Conservation (phyloP, 2,329 filamentous ascomycete genomes). For the Remersonia thermophila region DNA sequence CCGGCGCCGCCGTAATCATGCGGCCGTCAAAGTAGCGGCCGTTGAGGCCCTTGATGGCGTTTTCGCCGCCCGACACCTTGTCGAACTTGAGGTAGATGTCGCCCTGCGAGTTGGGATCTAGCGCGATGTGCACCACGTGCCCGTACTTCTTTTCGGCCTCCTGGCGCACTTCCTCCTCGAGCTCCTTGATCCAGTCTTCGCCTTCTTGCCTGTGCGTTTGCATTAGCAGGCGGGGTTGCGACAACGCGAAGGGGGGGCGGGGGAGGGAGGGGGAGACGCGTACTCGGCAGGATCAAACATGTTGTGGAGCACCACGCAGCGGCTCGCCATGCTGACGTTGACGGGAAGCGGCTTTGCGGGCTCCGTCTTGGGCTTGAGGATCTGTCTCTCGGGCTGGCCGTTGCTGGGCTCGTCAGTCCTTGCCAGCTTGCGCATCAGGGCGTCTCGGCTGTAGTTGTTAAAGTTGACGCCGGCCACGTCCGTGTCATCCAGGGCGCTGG, state of each 20-base stretch:
- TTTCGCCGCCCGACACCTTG: conserved; percentile 86
- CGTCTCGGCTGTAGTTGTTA: conserved; percentile 97
- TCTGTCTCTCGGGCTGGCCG: conserved; percentile 54
- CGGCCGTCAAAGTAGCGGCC: conserved; percentile 89
- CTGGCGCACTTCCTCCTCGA: conserved; percentile 83
- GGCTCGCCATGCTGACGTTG: conserved; percentile 82
- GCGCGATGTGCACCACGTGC: conserved; percentile 89
- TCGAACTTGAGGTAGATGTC: conserved; percentile 99
- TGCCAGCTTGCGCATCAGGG: conserved; percentile 96
- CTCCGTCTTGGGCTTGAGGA: conserved; percentile 59
- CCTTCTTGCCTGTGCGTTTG: conserved; percentile 58
- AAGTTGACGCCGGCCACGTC: conserved; percentile 98
- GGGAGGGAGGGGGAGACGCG: conserved; percentile 28
- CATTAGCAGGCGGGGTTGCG: conserved; percentile 21
- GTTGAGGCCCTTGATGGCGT: conserved; percentile 95
- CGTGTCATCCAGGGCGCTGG: conserved; percentile 91
- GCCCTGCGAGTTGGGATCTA: conserved; percentile 86
- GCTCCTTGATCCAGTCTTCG: conserved; percentile 79
- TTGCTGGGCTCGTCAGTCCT: conserved; percentile 70
- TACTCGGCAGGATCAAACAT: conserved; percentile 92
- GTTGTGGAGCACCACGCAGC: conserved; percentile 88
- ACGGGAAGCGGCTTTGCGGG: conserved; percentile 68
- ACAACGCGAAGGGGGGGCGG: neutral
- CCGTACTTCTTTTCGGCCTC: conserved; percentile 96
- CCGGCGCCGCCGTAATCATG: conserved; percentile 86